Conservation (phyloP, 768 basidiomycete genomes). For the Austroboletus eburneus region DNA sequence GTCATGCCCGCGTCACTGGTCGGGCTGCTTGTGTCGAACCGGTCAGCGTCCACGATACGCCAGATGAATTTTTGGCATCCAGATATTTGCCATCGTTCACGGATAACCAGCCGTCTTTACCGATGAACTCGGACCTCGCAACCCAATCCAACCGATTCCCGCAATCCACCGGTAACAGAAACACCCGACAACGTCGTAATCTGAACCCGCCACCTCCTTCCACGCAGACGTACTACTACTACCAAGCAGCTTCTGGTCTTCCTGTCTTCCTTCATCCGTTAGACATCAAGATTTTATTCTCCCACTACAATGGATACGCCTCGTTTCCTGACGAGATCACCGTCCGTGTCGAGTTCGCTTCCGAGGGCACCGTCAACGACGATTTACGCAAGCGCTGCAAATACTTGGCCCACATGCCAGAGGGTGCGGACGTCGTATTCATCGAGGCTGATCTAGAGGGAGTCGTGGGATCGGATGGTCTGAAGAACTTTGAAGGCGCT, state of each 20-base stretch:
- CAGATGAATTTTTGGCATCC: slow-evolving; percentile 54
- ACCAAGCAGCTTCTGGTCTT: slow-evolving; percentile 88
- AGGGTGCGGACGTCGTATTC: slow-evolving; percentile 90
- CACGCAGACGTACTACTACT: slow-evolving; percentile 91
- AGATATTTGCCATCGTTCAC: slow-evolving; percentile 26
- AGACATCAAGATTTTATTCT: slow-evolving; percentile 88
- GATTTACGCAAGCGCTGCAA: slow-evolving; percentile 94
- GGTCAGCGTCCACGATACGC: slow-evolving; percentile 37
- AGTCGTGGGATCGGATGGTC: slow-evolving; percentile 70
- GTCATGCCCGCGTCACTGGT: slow-evolving; percentile 14
- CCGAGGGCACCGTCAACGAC: slow-evolving; percentile 83
- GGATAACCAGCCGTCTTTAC: slow-evolving; percentile 5
- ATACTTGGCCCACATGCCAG: slow-evolving; percentile 89
- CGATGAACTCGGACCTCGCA: slow-evolving; percentile 4
- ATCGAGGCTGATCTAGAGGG: slow-evolving; percentile 79
- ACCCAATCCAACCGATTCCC: slow-evolving; percentile 5
- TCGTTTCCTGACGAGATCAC: slow-evolving; percentile 81
- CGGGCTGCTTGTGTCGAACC: slow-evolving; percentile 20
- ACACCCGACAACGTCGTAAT: slow-evolving; percentile 64
- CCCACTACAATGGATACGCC: slow-evolving; percentile 76
- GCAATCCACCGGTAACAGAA: slow-evolving; percentile 32
- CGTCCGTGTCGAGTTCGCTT: slow-evolving; percentile 72
- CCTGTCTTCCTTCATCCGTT: slow-evolving; percentile 93
- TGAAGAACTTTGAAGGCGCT: slow-evolving; percentile 81
- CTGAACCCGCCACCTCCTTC: slow-evolving; percentile 84